Conservation (phyloP, 208 protist genomes). For the Trypanosoma brucei region DNA sequence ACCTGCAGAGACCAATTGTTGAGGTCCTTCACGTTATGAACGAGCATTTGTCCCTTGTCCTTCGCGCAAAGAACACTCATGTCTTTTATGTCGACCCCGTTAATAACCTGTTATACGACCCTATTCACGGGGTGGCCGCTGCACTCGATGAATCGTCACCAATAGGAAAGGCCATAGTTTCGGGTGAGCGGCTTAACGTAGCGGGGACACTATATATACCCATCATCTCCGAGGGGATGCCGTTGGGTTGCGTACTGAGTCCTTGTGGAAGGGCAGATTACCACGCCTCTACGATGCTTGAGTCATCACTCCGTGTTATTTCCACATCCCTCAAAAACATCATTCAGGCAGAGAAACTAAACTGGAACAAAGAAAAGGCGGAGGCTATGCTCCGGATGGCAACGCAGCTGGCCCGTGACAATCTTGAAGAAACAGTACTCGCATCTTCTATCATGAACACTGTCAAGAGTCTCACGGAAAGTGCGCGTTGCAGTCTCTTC, state of each 20-base stretch:
- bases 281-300: slow-evolving; percentile 1
- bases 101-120: slow-evolving; percentile 51
- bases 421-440: slow-evolving; percentile 66
- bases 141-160: slow-evolving; percentile 41
- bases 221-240: slow-evolving; percentile 26
- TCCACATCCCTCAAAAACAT: slow-evolving; percentile 24
- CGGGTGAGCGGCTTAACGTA: slow-evolving; percentile 29
- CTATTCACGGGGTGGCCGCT: slow-evolving; percentile 46
- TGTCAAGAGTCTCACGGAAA: slow-evolving; percentile 63
- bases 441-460: slow-evolving; percentile 79
- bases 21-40: background rate
- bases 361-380: slow-evolving; percentile 47
- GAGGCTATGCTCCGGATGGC: slow-evolving; percentile 83
- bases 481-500: slow-evolving; percentile 69
- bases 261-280: slow-evolving; percentile 22
- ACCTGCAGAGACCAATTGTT: background rate
- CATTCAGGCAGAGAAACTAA: slow-evolving; percentile 18
- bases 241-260: slow-evolving; percentile 62
- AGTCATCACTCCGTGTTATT: slow-evolving; percentile 28
- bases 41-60: background rate
- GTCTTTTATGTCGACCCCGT: slow-evolving; percentile 43
- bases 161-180: slow-evolving; percentile 43
- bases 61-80: slow-evolving; percentile 16
- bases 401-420: slow-evolving; percentile 73
- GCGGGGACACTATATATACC: slow-evolving; percentile 64